Conservation (phyloP, 2,329 filamentous ascomycete genomes). For the Aaosphaeria arxii region DNA sequence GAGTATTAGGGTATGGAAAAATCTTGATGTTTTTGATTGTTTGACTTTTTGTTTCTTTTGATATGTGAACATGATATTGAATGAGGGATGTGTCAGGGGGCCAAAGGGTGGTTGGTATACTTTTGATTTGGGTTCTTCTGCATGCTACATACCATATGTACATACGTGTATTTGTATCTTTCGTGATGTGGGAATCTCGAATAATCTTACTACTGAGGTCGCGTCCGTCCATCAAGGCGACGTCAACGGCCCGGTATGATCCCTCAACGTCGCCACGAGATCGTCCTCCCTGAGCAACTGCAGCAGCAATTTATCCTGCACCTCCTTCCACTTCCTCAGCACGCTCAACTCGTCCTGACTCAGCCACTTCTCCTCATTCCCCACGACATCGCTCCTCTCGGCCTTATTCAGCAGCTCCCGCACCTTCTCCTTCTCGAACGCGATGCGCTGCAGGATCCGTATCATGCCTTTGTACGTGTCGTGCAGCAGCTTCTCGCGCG, state of each 20-base stretch:
- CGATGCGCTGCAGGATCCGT: conserved; percentile 75
- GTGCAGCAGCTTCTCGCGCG: conserved; percentile 68
- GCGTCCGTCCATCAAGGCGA: background rate
- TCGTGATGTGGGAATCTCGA: no score
- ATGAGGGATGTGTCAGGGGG: no score
- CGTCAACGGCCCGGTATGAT: conserved; percentile 44
- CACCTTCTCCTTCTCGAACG: conserved; percentile 70
- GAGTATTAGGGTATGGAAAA: no score
- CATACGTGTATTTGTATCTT: no score
- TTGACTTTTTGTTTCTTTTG: no score
- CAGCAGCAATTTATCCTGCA: conserved; percentile 68
- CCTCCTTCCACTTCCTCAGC: conserved; percentile 60
- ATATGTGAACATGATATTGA: no score
- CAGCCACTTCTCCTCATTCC: conserved; percentile 77
- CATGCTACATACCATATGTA: no score
- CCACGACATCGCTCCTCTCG: conserved; percentile 80
- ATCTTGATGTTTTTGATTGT: no score
- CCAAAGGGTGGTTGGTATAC: no score
- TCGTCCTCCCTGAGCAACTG: conserved; percentile 83
- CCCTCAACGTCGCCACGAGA: conserved; percentile 76
- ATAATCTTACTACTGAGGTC: no score
- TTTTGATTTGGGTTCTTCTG: no score
- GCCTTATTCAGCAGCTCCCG: conserved; percentile 75
- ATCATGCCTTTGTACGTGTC: conserved; percentile 89
- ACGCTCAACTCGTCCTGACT: conserved; percentile 69